Base-by-base conservation (phyloP, 1,284 basidiomycete species). In the Macrocystidia cucumis region DNA sequence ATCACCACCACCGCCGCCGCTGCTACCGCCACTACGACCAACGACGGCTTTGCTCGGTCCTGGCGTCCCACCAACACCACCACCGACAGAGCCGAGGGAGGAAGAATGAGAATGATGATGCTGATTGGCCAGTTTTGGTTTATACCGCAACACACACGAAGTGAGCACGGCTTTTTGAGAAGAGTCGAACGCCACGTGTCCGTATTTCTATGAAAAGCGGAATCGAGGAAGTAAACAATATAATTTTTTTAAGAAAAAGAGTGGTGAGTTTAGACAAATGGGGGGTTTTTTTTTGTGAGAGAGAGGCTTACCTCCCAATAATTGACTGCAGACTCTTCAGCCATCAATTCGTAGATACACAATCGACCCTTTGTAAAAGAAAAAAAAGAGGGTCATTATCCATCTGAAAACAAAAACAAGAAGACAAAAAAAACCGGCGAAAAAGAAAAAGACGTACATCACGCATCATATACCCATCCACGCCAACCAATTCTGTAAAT, bases 311-410 rank as follows among this genome's bases (percentile, higher is more conserved):
- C 90, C 85, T 95, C 91, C 89, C 90, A 98, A 54, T 96, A 98
- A 56, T 97, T 93, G 16, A 97, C 92, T 2, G 92, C 91, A 4
- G 84, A 88, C 55, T 97, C 93, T 56, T 95, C 89, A 2, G 89
- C 86, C 90, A 95, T 93, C 36, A 98, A 72, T 57, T 98, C 95
- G 61, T 98, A 98, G 37, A 99, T 97, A 50, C 92, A 96, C 29
- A 97, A 59, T 33, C 90, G 80, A 1, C 95, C 95, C 67, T 88
- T 39, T 3, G 41, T 16, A 35, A 33, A 24, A 21, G 29, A 9
- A 32, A 11, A 18, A 9, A 29, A n/a, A n/a, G n/a, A n/a, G n/a
- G n/a, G n/a, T n/a, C 19, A 20, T 2, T 5, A 13, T 17, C 17
- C 17, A 34, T 16, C 5, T 25, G 5, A 34, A 9, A 16, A 21